A percentile compares a stretch with the other conserved stretches of the same genome.
Conservation (phyloP, 192 early-diverging fungal genomes). For the Spizellomyces sp. region DNA sequence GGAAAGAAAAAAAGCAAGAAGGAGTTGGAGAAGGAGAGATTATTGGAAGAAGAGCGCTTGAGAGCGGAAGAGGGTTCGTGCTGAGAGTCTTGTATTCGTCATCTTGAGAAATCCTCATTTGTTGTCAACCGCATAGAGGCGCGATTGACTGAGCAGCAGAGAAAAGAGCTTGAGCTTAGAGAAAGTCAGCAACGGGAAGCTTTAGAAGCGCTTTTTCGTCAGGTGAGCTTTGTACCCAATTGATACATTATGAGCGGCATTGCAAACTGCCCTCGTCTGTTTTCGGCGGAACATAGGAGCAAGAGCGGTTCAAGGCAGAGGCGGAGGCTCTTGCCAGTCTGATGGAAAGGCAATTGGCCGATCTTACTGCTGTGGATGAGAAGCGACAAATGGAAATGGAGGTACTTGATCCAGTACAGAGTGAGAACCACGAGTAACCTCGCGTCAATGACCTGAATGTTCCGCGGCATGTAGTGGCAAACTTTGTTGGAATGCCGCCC, state of each 20-base stretch:
- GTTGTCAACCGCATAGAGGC: slow-evolving; percentile 29
- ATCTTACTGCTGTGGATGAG: slow-evolving; percentile 2
- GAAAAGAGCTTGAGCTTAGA: slow-evolving; percentile 43
- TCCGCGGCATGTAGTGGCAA: slow-evolving; percentile 42
- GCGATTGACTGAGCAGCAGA: slow-evolving; percentile 35
- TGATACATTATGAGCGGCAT: neutral
- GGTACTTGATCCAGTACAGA: slow-evolving; percentile 20
- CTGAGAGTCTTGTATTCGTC: neutral
- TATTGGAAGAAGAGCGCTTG: slow-evolving; percentile 37
- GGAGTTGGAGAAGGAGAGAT: slow-evolving; percentile 32
- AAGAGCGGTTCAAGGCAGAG: slow-evolving; percentile 42
- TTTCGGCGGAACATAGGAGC: slow-evolving; percentile 25
- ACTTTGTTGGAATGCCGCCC: slow-evolving; percentile 49
- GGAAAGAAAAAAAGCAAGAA: slow-evolving; percentile 40
- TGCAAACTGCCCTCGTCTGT: neutral
- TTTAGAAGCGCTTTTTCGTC: slow-evolving; percentile 44
- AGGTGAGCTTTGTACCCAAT: slow-evolving; percentile 20
- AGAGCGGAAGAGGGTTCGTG: slow-evolving; percentile 39
- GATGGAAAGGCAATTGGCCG: slow-evolving; percentile 11
- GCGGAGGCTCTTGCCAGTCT: slow-evolving; percentile 18
- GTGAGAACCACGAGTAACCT: neutral
- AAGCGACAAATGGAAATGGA: slow-evolving; percentile 6
- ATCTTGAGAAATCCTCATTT: neutral
- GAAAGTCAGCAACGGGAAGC: slow-evolving; percentile 44
- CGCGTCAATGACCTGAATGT: neutral